These are phyloP conservation scores for Artomyces pyxidatus DNA, from an alignment of 768 basidiomycete species.

Conservation along the genomic window DNA sequence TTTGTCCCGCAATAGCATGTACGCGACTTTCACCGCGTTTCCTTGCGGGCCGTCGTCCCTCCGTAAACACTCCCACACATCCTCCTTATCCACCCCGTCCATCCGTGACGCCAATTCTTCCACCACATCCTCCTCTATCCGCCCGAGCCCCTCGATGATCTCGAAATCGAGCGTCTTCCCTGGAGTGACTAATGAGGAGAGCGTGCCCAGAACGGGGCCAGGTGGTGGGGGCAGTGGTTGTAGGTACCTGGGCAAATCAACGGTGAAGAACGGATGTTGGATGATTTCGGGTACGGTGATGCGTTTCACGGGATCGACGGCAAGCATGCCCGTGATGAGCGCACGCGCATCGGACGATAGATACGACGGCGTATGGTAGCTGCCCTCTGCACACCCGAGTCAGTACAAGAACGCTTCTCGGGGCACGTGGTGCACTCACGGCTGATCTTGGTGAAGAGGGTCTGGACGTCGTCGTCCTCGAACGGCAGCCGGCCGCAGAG, in stretches of 20 bases:
- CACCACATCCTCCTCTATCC: conserved; percentile 88
- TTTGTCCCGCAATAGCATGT: conserved; percentile 89
- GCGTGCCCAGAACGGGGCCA: conserved; percentile 67
- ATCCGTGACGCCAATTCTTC: conserved; percentile 71
- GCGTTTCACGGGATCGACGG: conserved; percentile 89
- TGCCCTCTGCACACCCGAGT: conserved; percentile 51
- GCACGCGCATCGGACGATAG: conserved; percentile 70
- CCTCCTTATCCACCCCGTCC: conserved; percentile 68
- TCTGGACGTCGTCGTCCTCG: conserved; percentile 93
- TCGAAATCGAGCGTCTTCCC: conserved; percentile 65
- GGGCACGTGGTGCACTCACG: conserved; percentile 43
- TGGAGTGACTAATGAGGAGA: conserved; percentile 64
- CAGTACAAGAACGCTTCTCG: background rate
- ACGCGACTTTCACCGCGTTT: conserved; percentile 94
- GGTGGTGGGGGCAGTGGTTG: conserved; percentile 71
- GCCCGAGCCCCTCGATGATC: conserved; percentile 85
- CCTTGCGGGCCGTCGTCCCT: conserved; percentile 79
- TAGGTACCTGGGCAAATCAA: conserved; percentile 81
- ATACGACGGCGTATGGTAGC: conserved; percentile 77
- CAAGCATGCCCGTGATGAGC: conserved; percentile 85
- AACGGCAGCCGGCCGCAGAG: conserved; percentile 92
- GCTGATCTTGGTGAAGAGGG: conserved; percentile 90
- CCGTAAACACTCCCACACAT: conserved; percentile 81
- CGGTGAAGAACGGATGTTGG: conserved; percentile 83
- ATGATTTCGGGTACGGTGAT: conserved; percentile 91